Base-by-base conservation (phyloP, 2,329 filamentous ascomycete genomes). In the Helotiales sp. region DNA sequence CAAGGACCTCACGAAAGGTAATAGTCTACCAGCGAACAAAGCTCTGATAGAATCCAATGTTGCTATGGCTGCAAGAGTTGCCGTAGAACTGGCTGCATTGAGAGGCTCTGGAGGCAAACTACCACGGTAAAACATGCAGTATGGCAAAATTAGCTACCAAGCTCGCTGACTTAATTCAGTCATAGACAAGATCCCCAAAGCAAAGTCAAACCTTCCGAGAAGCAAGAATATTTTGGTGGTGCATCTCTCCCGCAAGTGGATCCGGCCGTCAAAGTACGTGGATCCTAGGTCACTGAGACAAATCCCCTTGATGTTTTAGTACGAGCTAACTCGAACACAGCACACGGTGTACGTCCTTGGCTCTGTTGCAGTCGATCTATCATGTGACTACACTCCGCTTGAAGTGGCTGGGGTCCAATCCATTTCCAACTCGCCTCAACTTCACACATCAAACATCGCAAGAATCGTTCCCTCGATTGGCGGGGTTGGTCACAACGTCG, bases 401-500 rank as follows among this genome's bases (percentile, higher is more conserved):
- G 89, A 6, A 81, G 85, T 60, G 82, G 40, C 47, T n/a, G 34
- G 34, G 5, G 26, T 10, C 40, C 45, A 45, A 7, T 8, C n/a
- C n/a, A 15, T 17, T 17, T 43, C 37, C 8, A 45, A 15, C 7
- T 52, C 57, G 5, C 72, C 72, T 22, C 60, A 69, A 50, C 55
- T 89, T 43, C 87, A 94, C 67, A 97, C 93, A 0, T 98, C 95
- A 0, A 98, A 98, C 75, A 92, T 92, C 58, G 89, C 93, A 7
- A 82, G 83, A 15, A 96, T 97, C 71, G 88, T 82, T 40, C 93
- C 97, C 76, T 92, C 91, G 0, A 86, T 97, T 7, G 96, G 96
- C 13, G 96, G 96, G 6, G 96, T 98, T 7, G 96, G 93, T 6
- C 90, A 93, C 75, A 98, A 98, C 75, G 93, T 98, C 52, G 93